Evolutionary conservation across 2,329 filamentous ascomycete genomes (phyloP), one percentile per base, ranked within the genome.

Genomic region (Dothideomycetes sp.): DNA sequence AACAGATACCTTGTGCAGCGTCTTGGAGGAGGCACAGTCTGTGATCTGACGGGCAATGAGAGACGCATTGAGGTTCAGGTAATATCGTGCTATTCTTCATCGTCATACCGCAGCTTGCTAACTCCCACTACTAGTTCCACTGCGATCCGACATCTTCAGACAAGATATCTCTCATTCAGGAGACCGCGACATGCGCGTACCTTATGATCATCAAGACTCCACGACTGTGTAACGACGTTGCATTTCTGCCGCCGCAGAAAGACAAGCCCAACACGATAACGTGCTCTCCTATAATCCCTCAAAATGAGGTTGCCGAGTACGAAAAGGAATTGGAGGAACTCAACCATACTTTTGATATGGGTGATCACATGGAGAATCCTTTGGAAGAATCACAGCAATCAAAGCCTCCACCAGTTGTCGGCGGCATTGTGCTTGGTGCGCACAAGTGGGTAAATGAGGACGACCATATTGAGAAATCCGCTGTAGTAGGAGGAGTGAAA

Each of bases 131-230:
- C 30, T 38, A 81, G 60, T 81, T 79, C 48, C 78, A 81, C 52
- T 94, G 87, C 64, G 81, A 84, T 51, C 85, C 84, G 0, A 79
- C 83, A 36, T 69, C 78, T 22, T 69, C 66, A 34, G 81, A 94
- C 57, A 77, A 81, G 35, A 94, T 95, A 51, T 81, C 81, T 32
- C 87, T 85, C 77, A 93, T 95, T 62, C 94, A 94, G 60, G 88
- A 95, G 58, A 77, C 89, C 1, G 83, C 81, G 3, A 94, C 86
- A 9, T 95, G 88, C 63, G 78, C 85, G 10, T 95, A 95, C 56
- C 70, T 94, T 39, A 94, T 95, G 87, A 77, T 94, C 22, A 76
- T 95, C 46, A 83, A 94, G 56, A 94, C 88, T 0, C 85, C 87
- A 0, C 79, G 86, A 1, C 75, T 95, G 10, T 95, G 88, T 64